Evolutionary conservation across 768 basidiomycete species (phyloP).

Genomic region (Lepiota brunneoincarnata): DNA sequence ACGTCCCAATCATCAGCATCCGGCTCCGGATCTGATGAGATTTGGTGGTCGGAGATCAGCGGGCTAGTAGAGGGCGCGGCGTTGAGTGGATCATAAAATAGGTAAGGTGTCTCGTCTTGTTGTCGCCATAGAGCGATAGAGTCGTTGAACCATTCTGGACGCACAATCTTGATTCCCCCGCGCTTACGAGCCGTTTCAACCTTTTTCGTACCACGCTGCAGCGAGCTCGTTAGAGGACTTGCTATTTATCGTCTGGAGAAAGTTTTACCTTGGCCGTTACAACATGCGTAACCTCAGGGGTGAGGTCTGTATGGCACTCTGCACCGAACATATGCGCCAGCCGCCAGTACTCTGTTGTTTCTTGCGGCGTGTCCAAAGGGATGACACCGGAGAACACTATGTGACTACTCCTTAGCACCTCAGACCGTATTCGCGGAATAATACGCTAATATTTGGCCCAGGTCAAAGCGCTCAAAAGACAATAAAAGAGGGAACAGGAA

Average conservation of each 20-base stretch:
- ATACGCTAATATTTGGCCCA: constrained; percentile 56
- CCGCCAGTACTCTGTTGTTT: constrained; percentile 82
- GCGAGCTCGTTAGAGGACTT: not conserved
- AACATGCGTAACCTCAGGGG: constrained; percentile 75
- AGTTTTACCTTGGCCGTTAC: constrained; percentile 79
- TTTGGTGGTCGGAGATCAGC: constrained; percentile 30
- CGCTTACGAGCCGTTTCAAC: constrained; percentile 78
- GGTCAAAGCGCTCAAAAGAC: constrained; percentile 1
- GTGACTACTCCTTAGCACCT: constrained; percentile 75
- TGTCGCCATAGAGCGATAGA: constrained; percentile 85
- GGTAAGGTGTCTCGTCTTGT: constrained; percentile 76
- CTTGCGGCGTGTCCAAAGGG: constrained; percentile 80
- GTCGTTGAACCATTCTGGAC: constrained; percentile 87
- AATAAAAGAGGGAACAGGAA: constrained; percentile 13
- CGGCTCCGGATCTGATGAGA: constrained; percentile 65
- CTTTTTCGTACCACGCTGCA: constrained; percentile 85
- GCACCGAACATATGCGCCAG: constrained; percentile 90
- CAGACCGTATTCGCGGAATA: constrained; percentile 75
- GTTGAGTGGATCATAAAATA: constrained; percentile 58
- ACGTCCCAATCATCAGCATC: constrained; percentile 69
- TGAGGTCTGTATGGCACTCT: constrained; percentile 67
- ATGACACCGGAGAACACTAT: constrained; percentile 95
- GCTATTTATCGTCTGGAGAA: not conserved
- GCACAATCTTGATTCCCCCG: constrained; percentile 81
- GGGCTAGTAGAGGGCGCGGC: constrained; percentile 20